phyloP scores from a whole-genome alignment of 257 asterid genomes.

The Leptodermis oblonga region DNA sequence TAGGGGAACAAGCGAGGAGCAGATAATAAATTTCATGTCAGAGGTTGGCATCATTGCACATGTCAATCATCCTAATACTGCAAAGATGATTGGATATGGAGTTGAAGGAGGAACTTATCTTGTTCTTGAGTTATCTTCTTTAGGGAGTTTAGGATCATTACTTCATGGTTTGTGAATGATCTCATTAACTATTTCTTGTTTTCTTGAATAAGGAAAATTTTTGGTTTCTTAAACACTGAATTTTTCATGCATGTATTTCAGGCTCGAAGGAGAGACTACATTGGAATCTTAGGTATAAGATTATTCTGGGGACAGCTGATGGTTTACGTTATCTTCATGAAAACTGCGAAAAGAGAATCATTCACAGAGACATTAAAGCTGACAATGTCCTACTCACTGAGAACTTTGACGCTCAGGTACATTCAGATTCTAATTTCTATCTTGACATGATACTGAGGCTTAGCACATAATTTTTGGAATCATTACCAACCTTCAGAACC shows the following conservation, averaged over 20 bases:
- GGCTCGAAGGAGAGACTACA: constrained; percentile 39
- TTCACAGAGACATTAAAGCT: constrained; percentile 67
- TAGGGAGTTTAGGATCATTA: constrained; percentile 62
- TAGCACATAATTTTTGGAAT: not conserved
- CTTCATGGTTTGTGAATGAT: constrained; percentile 42
- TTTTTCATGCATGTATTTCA: constrained; percentile 16
- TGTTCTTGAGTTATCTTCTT: constrained; percentile 52
- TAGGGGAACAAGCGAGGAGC: constrained; percentile 45
- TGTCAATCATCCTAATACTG: constrained; percentile 64
- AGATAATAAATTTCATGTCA: constrained; percentile 38
- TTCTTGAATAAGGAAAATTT: not conserved
- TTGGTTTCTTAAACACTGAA: not conserved
- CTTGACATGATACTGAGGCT: not conserved
- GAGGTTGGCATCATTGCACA: constrained; percentile 76
- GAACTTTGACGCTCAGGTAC: constrained; percentile 62
- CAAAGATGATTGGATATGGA: constrained; percentile 71
- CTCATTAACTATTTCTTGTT: not conserved
- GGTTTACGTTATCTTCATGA: constrained; percentile 64
- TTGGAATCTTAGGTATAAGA: constrained; percentile 60
- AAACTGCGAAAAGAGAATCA: constrained; percentile 52
- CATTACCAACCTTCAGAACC: not conserved
- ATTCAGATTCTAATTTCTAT: not conserved
- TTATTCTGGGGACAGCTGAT: constrained; percentile 57
- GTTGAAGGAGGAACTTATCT: constrained; percentile 66
- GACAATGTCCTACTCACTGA: constrained; percentile 63